phyloP scores from a whole-genome alignment of 768 basidiomycete genomes.

The Tylopilus plumbeoviolaceoides region DNA sequence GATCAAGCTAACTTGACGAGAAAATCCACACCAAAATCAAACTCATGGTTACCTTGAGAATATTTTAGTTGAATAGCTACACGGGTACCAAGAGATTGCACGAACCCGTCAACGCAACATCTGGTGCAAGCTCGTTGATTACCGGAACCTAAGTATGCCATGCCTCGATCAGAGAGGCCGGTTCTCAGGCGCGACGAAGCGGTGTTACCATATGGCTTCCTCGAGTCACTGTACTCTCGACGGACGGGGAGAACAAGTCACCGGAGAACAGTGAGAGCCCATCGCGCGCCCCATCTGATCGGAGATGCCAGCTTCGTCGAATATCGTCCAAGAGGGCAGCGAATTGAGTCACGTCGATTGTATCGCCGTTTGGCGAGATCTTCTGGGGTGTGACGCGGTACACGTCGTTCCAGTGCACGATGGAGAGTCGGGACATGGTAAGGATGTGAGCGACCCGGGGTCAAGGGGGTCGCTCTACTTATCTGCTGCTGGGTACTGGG shows the following conservation, averaged over 20 bases:
- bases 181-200: neutral
- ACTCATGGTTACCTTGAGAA: slow-evolving; percentile 80
- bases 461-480: slow-evolving; percentile 1
- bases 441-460: neutral
- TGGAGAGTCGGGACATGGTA: slow-evolving; percentile 37
- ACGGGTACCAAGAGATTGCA: slow-evolving; percentile 1
- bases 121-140: slow-evolving; percentile 75
- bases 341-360: slow-evolving; percentile 88
- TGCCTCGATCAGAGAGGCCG: neutral
- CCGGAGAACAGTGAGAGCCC: slow-evolving; percentile 86
- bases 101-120: slow-evolving; percentile 77
- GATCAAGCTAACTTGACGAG: neutral
- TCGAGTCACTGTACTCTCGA: slow-evolving; percentile 83
- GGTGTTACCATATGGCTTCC: slow-evolving; percentile 82
- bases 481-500: neutral
- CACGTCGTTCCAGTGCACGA: slow-evolving; percentile 78
- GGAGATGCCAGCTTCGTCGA: slow-evolving; percentile 51
- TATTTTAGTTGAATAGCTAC: slow-evolving; percentile 3
- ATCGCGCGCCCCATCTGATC: slow-evolving; percentile 50
- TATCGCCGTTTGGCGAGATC: slow-evolving; percentile 46
- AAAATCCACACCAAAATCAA: slow-evolving; percentile 66
- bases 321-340: slow-evolving; percentile 64
- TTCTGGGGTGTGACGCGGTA: slow-evolving; percentile 82
- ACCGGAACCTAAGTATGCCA: slow-evolving; percentile 64
- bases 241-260: slow-evolving; percentile 82